These are phyloP conservation scores for Boletus huronensis DNA, from an alignment of 768 basidiomycete genomes.

Conservation along the genomic window DNA sequence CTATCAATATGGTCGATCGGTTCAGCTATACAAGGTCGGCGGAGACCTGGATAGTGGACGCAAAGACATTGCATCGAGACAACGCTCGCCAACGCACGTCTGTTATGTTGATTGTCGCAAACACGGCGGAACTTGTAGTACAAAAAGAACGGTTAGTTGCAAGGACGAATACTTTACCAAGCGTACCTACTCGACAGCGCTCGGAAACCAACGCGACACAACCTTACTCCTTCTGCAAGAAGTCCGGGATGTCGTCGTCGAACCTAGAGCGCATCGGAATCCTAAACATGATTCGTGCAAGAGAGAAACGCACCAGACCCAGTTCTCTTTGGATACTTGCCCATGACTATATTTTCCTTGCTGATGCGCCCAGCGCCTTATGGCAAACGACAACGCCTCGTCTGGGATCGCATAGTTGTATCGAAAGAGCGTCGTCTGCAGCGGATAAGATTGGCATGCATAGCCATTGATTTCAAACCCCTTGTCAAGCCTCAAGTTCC, in stretches of 20 bases:
- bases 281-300: too few species aligned
- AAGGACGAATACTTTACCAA: neutral
- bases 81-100: neutral
- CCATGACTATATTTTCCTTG: slow-evolving; percentile 3
- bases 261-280: slow-evolving; percentile 13
- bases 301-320: slow-evolving; percentile 20
- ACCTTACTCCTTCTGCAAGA: neutral
- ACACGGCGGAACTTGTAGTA: neutral
- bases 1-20: neutral
- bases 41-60: neutral
- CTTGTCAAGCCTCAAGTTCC: neutral
- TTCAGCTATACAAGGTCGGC: neutral
- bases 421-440: slow-evolving; percentile 23
- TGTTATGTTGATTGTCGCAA: neutral
- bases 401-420: slow-evolving; percentile 25
- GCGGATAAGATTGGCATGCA: neutral
- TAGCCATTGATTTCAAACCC: accelerated
- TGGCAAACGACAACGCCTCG: neutral
- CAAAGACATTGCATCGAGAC: neutral
- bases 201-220: neutral
- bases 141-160: neutral
- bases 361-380: slow-evolving; percentile 6
- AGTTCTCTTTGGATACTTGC: slow-evolving; percentile 3
- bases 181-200: neutral
- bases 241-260: slow-evolving; percentile 17